Evolutionary conservation across 257 asterid species (phyloP), one percentile per base, ranked within the genome.

Genomic region (Capsicum rhomboideum): DNA sequence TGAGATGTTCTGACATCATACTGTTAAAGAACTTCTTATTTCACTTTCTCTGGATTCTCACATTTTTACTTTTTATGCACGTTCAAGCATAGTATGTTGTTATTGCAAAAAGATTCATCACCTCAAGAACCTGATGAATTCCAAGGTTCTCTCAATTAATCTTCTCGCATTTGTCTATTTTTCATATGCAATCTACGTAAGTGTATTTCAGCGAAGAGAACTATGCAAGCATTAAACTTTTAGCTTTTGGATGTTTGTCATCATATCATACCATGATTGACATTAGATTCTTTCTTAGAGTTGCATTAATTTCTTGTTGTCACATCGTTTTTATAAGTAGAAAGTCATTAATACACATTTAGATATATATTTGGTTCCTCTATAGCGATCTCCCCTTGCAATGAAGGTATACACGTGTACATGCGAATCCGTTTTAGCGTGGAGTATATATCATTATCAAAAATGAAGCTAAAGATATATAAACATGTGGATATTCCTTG

Each of bases 361-460:
- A 40, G 6, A 40, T 40, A 61, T 61, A 61, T 23, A 23, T 58
- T 58, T 17, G 26, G 68, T 23, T 63, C 37, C 8, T 63, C 40
- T 63, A 63, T 63, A 23, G 37, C 23, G 40, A 26, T 63, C 69
- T 23, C 9, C 69, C 87, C 75, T 82, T 85, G 9, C 67, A 85
- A 86, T 90, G 93, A 86, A 95, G 98, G 93, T 95, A 67, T 92
- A 88, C 89, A 95, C 98, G 1, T 91, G 97, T 87, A 89, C 69
- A 23, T 89, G 90, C 10, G 94, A 90, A 81, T 78, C 90, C 54
- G 91, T 90, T 42, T 63, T 93, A 83, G 87, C 91, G n/a, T n/a
- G 53, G 85, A 50, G 83, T 86, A 89, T 67, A 58, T 92, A 64
- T 88, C 96, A 21, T 91, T 88, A 74, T 90, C 98, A 11, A 90